Percentiles rank a stretch among this genome's conserved stretches.
These are phyloP conservation scores for Leishmania aethiopica DNA, from an alignment of 208 protist genomes.

Conservation along the genomic window DNA sequence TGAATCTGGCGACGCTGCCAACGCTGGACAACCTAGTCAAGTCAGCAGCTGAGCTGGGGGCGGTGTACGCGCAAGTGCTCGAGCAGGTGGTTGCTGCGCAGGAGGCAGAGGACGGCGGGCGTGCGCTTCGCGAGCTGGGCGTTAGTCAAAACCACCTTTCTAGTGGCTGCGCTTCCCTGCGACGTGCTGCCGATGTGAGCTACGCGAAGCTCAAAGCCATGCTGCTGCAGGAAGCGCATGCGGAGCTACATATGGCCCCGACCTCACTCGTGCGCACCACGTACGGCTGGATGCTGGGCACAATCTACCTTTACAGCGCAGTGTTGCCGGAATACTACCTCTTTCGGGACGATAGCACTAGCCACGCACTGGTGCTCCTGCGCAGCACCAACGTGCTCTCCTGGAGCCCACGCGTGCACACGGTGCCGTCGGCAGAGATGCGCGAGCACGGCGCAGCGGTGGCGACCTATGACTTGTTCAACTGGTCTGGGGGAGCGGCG, in stretches of 20 bases:
- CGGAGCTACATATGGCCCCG: constrained; percentile 28
- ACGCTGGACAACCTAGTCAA: constrained; percentile 25
- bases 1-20: constrained; percentile 21
- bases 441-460: background rate
- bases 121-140: constrained; percentile 11
- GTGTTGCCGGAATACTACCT: constrained; percentile 78
- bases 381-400: constrained; percentile 53
- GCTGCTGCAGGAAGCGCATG: constrained; percentile 28
- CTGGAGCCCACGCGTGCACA: constrained; percentile 30
- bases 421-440: background rate
- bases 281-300: constrained; percentile 33
- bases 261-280: constrained; percentile 36
- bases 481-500: constrained; percentile 40
- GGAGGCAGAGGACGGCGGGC: constrained; percentile 17
- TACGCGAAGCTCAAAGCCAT: constrained; percentile 44
- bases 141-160: constrained; percentile 6
- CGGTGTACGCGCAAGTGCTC: constrained; percentile 23
- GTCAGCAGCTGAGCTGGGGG: constrained; percentile 22
- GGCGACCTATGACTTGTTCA: constrained; percentile 39
- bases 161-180: constrained; percentile 7
- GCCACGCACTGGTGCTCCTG: constrained; percentile 53
- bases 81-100: constrained; percentile 24
- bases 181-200: constrained; percentile 30
- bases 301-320: constrained; percentile 40
- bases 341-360: constrained; percentile 33